Conservation (phyloP, 179 eudicot species). For the Pouteria campechiana region DNA sequence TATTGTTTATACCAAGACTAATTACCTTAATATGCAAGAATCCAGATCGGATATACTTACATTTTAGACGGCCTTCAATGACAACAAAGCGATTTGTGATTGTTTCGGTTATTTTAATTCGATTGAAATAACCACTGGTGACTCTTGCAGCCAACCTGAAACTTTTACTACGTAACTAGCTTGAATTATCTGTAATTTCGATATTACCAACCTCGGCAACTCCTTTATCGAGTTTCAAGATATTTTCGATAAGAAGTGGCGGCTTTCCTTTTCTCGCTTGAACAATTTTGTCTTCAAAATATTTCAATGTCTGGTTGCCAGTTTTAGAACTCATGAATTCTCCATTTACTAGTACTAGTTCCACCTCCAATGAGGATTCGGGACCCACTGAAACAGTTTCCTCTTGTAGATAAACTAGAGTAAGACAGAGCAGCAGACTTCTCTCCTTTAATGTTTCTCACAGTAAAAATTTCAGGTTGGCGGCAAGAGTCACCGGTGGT, state of each 20-base stretch:
- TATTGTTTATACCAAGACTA: background rate
- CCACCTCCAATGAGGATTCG: constrained; percentile 37
- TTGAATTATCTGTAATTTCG: constrained; percentile 63
- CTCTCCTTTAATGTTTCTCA: too few species aligned
- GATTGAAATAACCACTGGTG: constrained; percentile 14
- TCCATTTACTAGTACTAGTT: constrained; percentile 44
- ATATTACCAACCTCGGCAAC: constrained; percentile 37
- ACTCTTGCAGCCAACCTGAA: constrained; percentile 64
- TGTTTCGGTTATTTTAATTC: constrained; percentile 51
- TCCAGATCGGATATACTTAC: constrained; percentile 25
- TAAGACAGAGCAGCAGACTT: too few species aligned
- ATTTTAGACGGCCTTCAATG: constrained; percentile 80
- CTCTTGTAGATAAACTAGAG: constrained; percentile 24
- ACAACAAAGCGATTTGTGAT: constrained; percentile 63
- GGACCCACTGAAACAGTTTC: constrained; percentile 26
- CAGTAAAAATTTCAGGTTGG: too few species aligned
- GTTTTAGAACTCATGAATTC: too few species aligned
- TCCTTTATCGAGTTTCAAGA: constrained; percentile 35
- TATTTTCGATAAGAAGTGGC: constrained; percentile 59
- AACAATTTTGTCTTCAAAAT: constrained; percentile 28
- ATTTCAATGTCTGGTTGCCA: constrained; percentile 48
- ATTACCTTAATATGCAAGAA: background rate
- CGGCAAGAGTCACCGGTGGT: too few species aligned
- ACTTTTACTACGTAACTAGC: constrained; percentile 69
- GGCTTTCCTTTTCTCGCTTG: constrained; percentile 75